Evolutionary conservation across 208 protist genomes (phyloP).

Genomic region (Herpetomonas samuelpessoai): DNA sequence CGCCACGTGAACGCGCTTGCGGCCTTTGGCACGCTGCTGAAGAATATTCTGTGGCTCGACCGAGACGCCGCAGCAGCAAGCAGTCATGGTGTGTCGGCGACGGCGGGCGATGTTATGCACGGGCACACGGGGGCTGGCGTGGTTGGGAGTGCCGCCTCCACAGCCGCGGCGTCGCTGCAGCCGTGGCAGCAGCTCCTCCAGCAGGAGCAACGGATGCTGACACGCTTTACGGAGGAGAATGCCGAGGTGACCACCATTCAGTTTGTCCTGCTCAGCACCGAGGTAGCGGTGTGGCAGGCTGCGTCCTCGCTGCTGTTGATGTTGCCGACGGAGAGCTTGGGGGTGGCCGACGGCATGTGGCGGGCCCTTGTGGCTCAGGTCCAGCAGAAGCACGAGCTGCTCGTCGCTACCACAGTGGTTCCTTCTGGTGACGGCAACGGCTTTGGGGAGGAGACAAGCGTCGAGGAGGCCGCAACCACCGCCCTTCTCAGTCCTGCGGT

Average conservation of each 20-base stretch:
- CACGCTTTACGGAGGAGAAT: constrained; percentile 27
- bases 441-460: background rate
- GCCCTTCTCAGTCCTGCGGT: constrained; percentile 31
- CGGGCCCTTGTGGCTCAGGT: constrained; percentile 46
- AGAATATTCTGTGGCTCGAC: constrained; percentile 58
- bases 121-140: too few species aligned
- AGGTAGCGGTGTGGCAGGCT: constrained; percentile 67
- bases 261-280: constrained; percentile 55
- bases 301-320: constrained; percentile 71
- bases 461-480: constrained; percentile 11
- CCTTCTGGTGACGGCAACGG: background rate
- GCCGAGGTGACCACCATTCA: constrained; percentile 55
- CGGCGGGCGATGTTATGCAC: constrained; percentile 3
- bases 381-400: constrained; percentile 31
- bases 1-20: constrained; percentile 41
- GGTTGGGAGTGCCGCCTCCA: background rate
- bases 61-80: background rate
- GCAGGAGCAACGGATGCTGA: constrained; percentile 42
- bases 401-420: constrained; percentile 16
- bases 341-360: constrained; percentile 53
- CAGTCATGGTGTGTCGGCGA: background rate
- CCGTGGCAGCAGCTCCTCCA: constrained; percentile 23
- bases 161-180: background rate
- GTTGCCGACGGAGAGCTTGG: constrained; percentile 50
- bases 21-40: constrained; percentile 56